Evolutionary conservation across 2,329 filamentous ascomycete genomes (phyloP), one percentile per base, ranked within the genome.

Genomic region (Xylaria sp.): DNA sequence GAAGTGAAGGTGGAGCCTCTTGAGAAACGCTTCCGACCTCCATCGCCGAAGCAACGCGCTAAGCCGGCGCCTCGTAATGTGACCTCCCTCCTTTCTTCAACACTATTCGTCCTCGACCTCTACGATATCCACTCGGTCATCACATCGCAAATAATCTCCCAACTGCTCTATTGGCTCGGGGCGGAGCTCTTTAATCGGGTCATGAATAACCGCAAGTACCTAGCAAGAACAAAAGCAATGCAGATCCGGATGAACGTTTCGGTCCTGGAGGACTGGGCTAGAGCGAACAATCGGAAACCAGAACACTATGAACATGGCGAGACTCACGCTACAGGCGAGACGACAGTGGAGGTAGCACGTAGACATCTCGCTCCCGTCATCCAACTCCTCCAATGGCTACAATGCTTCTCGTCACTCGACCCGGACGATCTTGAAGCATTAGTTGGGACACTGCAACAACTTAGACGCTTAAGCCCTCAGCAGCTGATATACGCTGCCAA

Each of bases 231-330:
- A 20, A 99, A 99, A 81, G 96, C 96, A 3, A 99, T 99, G 96
- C 96, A 99, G 80, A 98, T 99, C 75, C 93, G 96, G 74, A 98
- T 99, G 94, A 99, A 99, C 79, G 90, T 99, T 7, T 98, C 96
- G 0, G 91, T 91, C 8, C 84, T 99, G 23, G 96, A 99, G 80
- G 96, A 99, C 78, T 99, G 96, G 96, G 95, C 96, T 1, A 88
- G 95, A 37, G 87, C 89, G 18, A 99, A 99, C 81, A 98, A 97
- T 79, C 89, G 96, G 34, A 91, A 97, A 74, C 94, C 96, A 1
- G 96, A 98, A 78, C 95, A 98, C 81, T 98, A 94, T 79, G 95
- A 99, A 80, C 92, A 94, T 74, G 95, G 95, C 20, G 94, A 95
- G 63, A 94, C 93, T 81, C 92, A 88, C 20, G 90, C 92, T 7